Conservation (phyloP, 352 stramenopile genomes). For the Globisporangium ultimum region DNA sequence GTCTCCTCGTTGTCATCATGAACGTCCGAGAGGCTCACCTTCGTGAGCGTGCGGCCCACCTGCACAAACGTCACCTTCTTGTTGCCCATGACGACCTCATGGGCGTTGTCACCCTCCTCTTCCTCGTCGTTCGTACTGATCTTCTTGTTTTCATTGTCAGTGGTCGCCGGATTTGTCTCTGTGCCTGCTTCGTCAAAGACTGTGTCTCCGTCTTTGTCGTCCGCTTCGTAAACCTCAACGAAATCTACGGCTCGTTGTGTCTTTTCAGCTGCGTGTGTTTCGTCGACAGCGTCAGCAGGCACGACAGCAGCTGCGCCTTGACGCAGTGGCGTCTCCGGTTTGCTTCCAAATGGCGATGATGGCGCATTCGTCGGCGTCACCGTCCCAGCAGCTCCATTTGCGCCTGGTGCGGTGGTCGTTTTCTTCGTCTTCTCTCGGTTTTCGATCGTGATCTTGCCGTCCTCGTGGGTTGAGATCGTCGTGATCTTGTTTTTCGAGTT, state of each 20-base stretch:
- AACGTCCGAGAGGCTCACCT: conserved; percentile 19
- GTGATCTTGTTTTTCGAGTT: conserved; percentile 66
- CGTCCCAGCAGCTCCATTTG: neutral
- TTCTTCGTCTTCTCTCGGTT: conserved; percentile 23
- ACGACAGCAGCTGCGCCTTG: too few species aligned
- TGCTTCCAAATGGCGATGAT: neutral
- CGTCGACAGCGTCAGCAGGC: too few species aligned
- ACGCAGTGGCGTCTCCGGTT: too few species aligned
- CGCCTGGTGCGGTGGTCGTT: neutral
- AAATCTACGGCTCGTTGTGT: conserved; percentile 7
- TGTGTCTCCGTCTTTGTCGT: conserved; percentile 8
- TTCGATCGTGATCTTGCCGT: conserved; percentile 77
- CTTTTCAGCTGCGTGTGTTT: conserved; percentile 4
- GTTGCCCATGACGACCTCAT: conserved; percentile 25
- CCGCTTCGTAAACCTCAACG: conserved; percentile 11
- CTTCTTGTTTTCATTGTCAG: neutral
- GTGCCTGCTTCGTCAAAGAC: conserved; percentile 5
- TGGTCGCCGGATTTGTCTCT: neutral
- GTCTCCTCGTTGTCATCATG: neutral
- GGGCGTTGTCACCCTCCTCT: conserved; percentile 14
- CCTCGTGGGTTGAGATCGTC: conserved; percentile 64
- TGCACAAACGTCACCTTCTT: conserved; percentile 48
- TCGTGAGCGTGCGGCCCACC: conserved; percentile 34
- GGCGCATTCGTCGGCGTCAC: neutral
- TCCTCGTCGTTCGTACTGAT: neutral